phyloP scores from a whole-genome alignment of 495 filamentous ascomycete species.

The Aspergillus leporis region DNA sequence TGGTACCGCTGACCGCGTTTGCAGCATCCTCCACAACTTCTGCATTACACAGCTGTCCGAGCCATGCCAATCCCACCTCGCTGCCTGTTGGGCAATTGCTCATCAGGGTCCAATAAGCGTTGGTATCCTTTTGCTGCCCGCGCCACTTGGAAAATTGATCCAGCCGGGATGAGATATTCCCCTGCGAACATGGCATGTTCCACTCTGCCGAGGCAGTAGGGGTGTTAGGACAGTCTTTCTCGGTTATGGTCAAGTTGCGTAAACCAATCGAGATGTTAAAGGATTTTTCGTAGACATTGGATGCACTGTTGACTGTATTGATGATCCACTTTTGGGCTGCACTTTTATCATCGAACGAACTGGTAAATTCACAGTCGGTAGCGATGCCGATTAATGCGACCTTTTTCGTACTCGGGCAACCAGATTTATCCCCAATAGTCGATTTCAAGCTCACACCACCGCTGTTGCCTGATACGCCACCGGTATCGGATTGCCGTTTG shows the following conservation, averaged over 20 bases:
- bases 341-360: slow-evolving; percentile 61
- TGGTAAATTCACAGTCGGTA: slow-evolving; percentile 86
- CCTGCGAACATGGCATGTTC: slow-evolving; percentile 71
- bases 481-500: slow-evolving; percentile 54
- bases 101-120: slow-evolving; percentile 93
- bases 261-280: slow-evolving; percentile 95
- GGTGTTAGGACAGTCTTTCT: slow-evolving; percentile 65
- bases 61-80: slow-evolving; percentile 93
- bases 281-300: slow-evolving; percentile 78
- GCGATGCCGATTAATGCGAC: slow-evolving; percentile 91
- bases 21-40: slow-evolving; percentile 48
- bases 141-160: slow-evolving; percentile 91
- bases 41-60: slow-evolving; percentile 79
- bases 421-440: slow-evolving; percentile 77
- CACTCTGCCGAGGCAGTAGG: slow-evolving; percentile 66
- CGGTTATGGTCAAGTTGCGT: slow-evolving; percentile 76
- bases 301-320: slow-evolving; percentile 81
- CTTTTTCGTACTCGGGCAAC: slow-evolving; percentile 84
- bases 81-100: slow-evolving; percentile 79
- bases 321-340: slow-evolving; percentile 72
- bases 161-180: slow-evolving; percentile 74
- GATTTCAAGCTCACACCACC: slow-evolving; percentile 78
- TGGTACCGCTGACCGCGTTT: slow-evolving; percentile 79
- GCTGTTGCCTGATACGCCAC: slow-evolving; percentile 65
- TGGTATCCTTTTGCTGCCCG: slow-evolving; percentile 67